A percentile compares a stretch with the other conserved stretches of the same genome.
phyloP scores from a whole-genome alignment of 2,329 filamentous ascomycete species.

The Aspergillus sp. region DNA sequence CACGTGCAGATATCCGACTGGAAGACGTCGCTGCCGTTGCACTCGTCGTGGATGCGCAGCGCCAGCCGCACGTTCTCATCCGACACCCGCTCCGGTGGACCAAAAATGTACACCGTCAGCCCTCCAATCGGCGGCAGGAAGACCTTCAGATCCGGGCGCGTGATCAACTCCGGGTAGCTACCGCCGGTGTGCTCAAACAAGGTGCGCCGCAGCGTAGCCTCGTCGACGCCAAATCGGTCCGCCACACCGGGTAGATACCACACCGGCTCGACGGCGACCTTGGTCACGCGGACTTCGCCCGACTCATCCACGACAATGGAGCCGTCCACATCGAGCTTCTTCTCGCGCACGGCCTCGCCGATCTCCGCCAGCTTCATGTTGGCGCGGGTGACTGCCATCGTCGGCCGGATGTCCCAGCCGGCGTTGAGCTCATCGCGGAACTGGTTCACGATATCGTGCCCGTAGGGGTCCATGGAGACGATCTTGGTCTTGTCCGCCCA shows the following conservation, averaged over 20 bases:
- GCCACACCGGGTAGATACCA: constrained; percentile 88
- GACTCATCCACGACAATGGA: constrained; percentile 84
- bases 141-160: constrained; percentile 87
- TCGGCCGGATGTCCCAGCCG: constrained; percentile 72
- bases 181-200: constrained; percentile 95
- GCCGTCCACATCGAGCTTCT: constrained; percentile 75
- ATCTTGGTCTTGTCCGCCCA: constrained; percentile 93
- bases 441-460: constrained; percentile 81
- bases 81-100: constrained; percentile 89
- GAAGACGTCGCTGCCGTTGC: constrained; percentile 96
- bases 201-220: constrained; percentile 78
- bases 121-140: constrained; percentile 96
- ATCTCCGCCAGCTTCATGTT: constrained; percentile 98
- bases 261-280: constrained; percentile 93
- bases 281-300: constrained; percentile 90
- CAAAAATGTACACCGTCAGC: constrained; percentile 95
- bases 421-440: constrained; percentile 75
- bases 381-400: constrained; percentile 86
- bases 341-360: constrained; percentile 78
- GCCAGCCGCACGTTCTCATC: constrained; percentile 79
- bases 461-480: constrained; percentile 93
- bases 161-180: constrained; percentile 95
- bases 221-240: constrained; percentile 88
- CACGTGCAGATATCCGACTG: constrained; percentile 98
- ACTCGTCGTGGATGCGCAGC: constrained; percentile 81